phyloP scores from a whole-genome alignment of 129 eudicot genomes.

The Dittrichia graveolens region DNA sequence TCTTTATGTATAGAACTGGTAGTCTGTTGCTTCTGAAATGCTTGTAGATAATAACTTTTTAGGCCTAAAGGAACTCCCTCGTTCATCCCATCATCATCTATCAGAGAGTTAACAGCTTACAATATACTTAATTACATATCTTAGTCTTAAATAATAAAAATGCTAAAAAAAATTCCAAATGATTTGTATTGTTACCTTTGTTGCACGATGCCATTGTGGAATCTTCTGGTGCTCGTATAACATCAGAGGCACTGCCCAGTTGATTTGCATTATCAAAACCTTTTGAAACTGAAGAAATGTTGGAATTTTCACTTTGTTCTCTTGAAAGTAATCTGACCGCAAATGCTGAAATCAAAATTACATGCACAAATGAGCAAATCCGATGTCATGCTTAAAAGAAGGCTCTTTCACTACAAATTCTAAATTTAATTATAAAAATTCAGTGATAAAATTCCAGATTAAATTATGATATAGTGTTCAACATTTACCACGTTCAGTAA shows the following conservation, averaged over 20 bases:
- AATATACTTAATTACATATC: not conserved
- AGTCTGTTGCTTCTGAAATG: constrained; percentile 43
- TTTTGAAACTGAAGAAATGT: constrained; percentile 46
- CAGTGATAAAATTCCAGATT: not conserved
- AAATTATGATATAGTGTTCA: not conserved
- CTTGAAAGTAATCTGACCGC: constrained; percentile 48
- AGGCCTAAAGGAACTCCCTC: constrained; percentile 36
- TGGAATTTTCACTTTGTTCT: constrained; percentile 48
- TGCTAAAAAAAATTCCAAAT: not conserved
- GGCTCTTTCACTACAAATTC: no score
- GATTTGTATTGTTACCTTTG: constrained; percentile 39
- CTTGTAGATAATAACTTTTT: constrained; percentile 32
- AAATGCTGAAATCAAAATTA: constrained; percentile 57
- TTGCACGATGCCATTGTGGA: constrained; percentile 34
- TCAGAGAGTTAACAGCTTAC: constrained; percentile 10
- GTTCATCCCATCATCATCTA: constrained; percentile 41
- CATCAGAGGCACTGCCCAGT: constrained; percentile 39
- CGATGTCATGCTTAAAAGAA: not conserved
- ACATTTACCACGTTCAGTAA: no score
- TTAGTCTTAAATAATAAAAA: not conserved
- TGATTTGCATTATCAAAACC: constrained; percentile 37
- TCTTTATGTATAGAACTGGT: constrained; percentile 39
- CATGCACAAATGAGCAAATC: constrained; percentile 14
- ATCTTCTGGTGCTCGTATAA: constrained; percentile 28
- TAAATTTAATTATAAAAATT: no score